Evolutionary conservation across 2,329 filamentous ascomycete species (phyloP), one percentile per base, ranked within the genome.

Genomic region (Paracamarosporium sp.): DNA sequence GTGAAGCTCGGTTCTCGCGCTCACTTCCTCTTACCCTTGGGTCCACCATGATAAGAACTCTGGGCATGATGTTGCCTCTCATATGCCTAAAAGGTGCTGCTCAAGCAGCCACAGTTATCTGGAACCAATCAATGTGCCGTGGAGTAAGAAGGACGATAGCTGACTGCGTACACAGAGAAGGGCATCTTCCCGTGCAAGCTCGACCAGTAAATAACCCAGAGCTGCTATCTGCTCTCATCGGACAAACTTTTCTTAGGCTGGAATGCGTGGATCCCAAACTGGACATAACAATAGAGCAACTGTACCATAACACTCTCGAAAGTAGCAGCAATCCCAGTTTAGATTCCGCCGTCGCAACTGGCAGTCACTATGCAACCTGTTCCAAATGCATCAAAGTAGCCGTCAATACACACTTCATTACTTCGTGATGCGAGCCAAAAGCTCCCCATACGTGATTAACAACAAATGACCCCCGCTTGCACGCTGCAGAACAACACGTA

Each of bases 171-270:
- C 17, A 57, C 57, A 73, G 71, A 74, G 62, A 57, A 60, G 17
- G 73, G 73, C 51, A 76, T 67, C 61, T 76, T 76, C 66, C 73
- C 73, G 25, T 68, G 69, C 62, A 74, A 69, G 59, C 72, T 76
- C 56, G 67, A 76, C 64, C 71, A 76, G 69, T 76, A 75, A 61
- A 69, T 27, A 58, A 53, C 50, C 61, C 55, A 56, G 62, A 43
- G 48, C 24, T 43, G 43, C 48, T 58, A 60, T 43, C 56, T 46
- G 61, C 38, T 27, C 30, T 13, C 17, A 27, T 52, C 44, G 60
- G 59, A 52, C 59, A 56, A 59, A 51, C 53, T 54, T 64, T 64
- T 67, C 56, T 54, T 63, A 60, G 54, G 60, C 57, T 47, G 47
- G 60, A 57, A 51, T 55, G 40, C 44, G 53, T 60, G 67, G 50